Evolutionary conservation across 306 rosid genomes (phyloP), one percentile per base, ranked within the genome.

Genomic region (Cercis canadensis): DNA sequence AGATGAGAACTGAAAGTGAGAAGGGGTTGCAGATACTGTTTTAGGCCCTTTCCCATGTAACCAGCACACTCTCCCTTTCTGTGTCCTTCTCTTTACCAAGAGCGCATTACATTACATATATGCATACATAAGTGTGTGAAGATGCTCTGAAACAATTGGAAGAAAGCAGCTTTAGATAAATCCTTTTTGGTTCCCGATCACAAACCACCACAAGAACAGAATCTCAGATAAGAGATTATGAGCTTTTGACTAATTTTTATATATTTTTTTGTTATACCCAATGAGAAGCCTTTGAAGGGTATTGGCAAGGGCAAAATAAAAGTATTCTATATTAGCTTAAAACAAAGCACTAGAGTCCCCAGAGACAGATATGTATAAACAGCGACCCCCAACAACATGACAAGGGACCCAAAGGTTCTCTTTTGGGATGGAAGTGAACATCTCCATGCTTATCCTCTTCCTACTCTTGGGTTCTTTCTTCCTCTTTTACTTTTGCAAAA

Each of bases 161-260:
- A 73, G 75, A 83, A 78, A 86, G 84, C 86, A 85, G 89, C 95
- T 94, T 90, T 82, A 78, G 81, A 77, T 71, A 72, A 54, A 46
- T 24, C 73, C 74, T 74, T 80, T 88, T 78, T 83, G 76, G 89
- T 75, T 84, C 83, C 81, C 83, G 63, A 73, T 84, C 87, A 73
- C 87, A 76, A 80, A 83, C 84, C 88, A 82, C 90, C 95, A 89
- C 95, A 84, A 8, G 79, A 89, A 83, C 84, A 87, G 95, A 94
- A 90, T 94, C 97, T 90, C 78, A 87, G 82, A 87, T 79, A 77
- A 83, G 84, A 72, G 85, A 81, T 83, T 87, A 84, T 85, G 86
- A 68, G 72, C 81, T 78, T 85, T 90, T 86, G 89, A 90, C 96
- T 78, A 66, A 17, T 65, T 68, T 75, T 67, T 71, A 15, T 57